Base-by-base conservation (phyloP, 1,284 basidiomycete genomes). In the Tilletia caries region DNA sequence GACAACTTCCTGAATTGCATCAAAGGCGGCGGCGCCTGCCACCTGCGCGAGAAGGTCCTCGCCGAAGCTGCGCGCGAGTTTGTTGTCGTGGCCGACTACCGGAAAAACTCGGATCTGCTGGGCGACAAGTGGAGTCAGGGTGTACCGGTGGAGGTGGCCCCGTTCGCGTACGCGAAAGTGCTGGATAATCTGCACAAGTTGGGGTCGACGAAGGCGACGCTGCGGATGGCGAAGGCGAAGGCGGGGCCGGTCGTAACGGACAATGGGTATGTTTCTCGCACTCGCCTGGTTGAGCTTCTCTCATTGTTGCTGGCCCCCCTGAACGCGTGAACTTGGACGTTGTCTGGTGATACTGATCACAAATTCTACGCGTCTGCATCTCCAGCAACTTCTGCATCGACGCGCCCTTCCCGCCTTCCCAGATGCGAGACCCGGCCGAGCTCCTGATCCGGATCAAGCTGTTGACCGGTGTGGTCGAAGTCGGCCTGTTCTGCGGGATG, bases 1-100 rank as follows among this genome's bases (percentile, higher is more conserved):
- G 95, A 98, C 84, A 84, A 87, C 52, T 85, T 89, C 48, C 86
- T 99, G 67, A 96, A 98, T 85, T 92, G 92, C 72, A 95, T 99
- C 86, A 98, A 98, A 85, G 95, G 95, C 15, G 95, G 95, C 69
- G 95, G 95, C 12, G 95, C 94, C 1, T 98, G 95, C 84, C 96
- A 98, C 79, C 85, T 98, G 43, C 89, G 95, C 44, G 96, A 98
- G 85, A 98, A 98, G 85, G 94, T 98, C 2, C 88, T 98, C 23
- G 95, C 83, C 15, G 95, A 98, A 84, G 93, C 93, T 23, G 95
- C 96, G n/a, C 88, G 89, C 76, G 68, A 78, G 58, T 98, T 95
- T 86, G 87, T 98, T 81, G 87, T 98, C 64, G 95, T 98, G 54
- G 95, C 96, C 64, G 96, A 98, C 84, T 93, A 91, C 85, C 89